These are phyloP conservation scores for Daldinia grandis DNA, from an alignment of 495 filamentous ascomycete genomes.

Conservation along the genomic window DNA sequence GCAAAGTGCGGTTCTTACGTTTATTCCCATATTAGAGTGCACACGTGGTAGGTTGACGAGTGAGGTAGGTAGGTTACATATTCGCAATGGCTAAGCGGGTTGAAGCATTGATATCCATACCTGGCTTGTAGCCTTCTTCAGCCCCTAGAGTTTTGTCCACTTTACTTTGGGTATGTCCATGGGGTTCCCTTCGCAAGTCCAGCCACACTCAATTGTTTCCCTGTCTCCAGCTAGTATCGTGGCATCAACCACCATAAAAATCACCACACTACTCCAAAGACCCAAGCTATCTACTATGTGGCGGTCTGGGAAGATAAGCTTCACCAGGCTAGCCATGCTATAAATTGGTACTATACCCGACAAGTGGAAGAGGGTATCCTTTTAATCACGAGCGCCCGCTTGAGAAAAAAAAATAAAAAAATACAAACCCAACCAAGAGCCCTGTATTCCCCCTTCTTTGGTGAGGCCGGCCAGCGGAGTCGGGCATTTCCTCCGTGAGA, in stretches of 20 bases:
- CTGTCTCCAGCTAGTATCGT: slow-evolving; percentile 28
- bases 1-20: slow-evolving; percentile 37
- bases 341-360: slow-evolving; percentile 28
- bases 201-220: slow-evolving; percentile 33
- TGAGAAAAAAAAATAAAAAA: slow-evolving; percentile 18
- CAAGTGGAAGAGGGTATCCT: slow-evolving; percentile 16
- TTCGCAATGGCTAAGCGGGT: slow-evolving; percentile 29
- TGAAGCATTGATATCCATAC: slow-evolving; percentile 32
- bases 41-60: slow-evolving; percentile 36
- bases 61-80: slow-evolving; percentile 29
- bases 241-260: slow-evolving; percentile 41
- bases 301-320: slow-evolving; percentile 10
- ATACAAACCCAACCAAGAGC: slow-evolving; percentile 22
- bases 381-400: slow-evolving; percentile 31
- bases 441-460: slow-evolving; percentile 40
- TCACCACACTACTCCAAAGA: slow-evolving; percentile 18
- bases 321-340: slow-evolving; percentile 20
- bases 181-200: slow-evolving; percentile 33
- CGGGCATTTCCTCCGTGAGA: slow-evolving; percentile 43
- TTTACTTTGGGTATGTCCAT: slow-evolving; percentile 26
- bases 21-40: slow-evolving; percentile 37
- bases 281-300: slow-evolving; percentile 16
- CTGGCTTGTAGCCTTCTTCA: slow-evolving; percentile 32
- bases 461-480: slow-evolving; percentile 42
- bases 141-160: slow-evolving; percentile 37